Evolutionary conservation across 2,329 filamentous ascomycete genomes (phyloP).

Genomic region (Gnomoniopsis sp.): DNA sequence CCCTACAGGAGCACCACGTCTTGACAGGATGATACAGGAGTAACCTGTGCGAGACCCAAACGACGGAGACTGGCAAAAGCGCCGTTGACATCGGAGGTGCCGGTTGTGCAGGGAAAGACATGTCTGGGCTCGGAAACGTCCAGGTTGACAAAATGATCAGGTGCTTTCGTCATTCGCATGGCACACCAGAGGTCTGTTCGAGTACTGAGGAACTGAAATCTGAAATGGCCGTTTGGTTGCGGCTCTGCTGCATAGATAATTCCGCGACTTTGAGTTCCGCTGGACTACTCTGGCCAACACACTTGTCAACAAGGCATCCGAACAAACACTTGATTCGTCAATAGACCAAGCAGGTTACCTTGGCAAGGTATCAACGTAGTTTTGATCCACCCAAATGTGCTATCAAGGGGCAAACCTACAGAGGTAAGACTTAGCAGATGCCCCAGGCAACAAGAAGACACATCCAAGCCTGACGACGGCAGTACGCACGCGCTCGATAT

Average conservation of each 20-base stretch:
- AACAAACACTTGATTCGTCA: no score
- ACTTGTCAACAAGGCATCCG: no score
- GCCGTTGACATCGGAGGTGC: not conserved
- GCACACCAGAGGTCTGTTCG: not conserved
- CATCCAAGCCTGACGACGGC: not conserved
- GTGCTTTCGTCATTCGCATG: not conserved
- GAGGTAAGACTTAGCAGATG: not conserved
- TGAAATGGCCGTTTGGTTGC: not conserved
- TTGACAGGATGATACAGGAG: slow-evolving; percentile 1
- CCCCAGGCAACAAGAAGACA: not conserved
- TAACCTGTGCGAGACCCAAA: not conserved
- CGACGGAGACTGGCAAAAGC: not conserved
- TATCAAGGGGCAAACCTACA: no score
- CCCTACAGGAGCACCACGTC: not conserved
- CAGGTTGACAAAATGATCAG: not conserved
- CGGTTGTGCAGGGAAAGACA: not conserved
- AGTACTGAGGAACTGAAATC: not conserved
- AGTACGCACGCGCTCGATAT: not conserved
- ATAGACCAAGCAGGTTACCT: no score
- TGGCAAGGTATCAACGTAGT: no score
- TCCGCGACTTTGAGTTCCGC: no score
- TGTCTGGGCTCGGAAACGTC: not conserved
- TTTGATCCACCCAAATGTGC: no score
- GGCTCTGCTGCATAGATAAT: not conserved
- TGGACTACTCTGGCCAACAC: no score